Evolutionary conservation across 2,329 filamentous ascomycete genomes (phyloP).

Genomic region (Xylariaceae sp.): DNA sequence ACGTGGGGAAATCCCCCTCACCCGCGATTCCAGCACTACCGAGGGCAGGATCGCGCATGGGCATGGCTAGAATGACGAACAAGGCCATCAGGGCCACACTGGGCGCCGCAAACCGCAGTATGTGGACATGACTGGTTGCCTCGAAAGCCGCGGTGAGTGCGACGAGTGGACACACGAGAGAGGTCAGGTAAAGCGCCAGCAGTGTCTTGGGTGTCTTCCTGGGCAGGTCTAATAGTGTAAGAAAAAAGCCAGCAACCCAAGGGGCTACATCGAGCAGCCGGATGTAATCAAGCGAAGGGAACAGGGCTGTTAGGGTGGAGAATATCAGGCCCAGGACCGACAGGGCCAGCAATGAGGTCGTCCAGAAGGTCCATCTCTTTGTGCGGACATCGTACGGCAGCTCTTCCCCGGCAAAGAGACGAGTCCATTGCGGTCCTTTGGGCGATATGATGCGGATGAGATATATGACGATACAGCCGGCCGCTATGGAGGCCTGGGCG

Average conservation of each 20-base stretch:
- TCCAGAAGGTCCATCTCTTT: constrained; percentile 38
- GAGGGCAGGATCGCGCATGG: constrained; percentile 56
- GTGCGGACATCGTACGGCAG: constrained; percentile 13
- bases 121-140: constrained; percentile 29
- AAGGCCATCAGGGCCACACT: constrained; percentile 43
- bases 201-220: constrained; percentile 39
- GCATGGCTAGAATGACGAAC: constrained; percentile 58
- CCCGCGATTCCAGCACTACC: constrained; percentile 53
- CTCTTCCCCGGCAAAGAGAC: constrained; percentile 40
- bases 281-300: constrained; percentile 26
- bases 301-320: constrained; percentile 29
- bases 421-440: constrained; percentile 37
- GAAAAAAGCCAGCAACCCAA: constrained; percentile 36
- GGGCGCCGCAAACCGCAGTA: constrained; percentile 34
- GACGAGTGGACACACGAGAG: constrained; percentile 31
- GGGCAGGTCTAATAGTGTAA: constrained; percentile 37
- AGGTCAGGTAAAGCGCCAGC: constrained; percentile 35
- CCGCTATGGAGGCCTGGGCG: constrained; percentile 30
- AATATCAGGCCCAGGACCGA: constrained; percentile 33
- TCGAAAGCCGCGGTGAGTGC: constrained; percentile 24
- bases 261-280: constrained; percentile 35
- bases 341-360: constrained; percentile 32
- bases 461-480: constrained; percentile 30
- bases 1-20: constrained; percentile 50
- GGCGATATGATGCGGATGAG: constrained; percentile 24